Conservation (phyloP, 2,329 filamentous ascomycete genomes). For the Rugonectria rugulosa region DNA sequence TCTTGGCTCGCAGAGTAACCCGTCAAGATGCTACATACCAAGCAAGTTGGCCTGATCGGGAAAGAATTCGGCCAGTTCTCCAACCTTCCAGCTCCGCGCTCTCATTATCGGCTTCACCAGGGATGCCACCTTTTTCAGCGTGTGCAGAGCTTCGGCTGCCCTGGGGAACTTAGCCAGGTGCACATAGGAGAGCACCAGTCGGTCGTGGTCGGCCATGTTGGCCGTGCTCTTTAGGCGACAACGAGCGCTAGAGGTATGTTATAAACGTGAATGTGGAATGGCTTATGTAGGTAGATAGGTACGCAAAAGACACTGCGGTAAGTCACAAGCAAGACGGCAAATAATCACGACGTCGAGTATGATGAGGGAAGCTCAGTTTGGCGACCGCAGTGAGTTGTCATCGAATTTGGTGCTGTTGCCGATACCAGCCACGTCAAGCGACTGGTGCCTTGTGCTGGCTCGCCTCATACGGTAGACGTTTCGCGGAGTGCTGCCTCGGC, state of each 20-base stretch:
- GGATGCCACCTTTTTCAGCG: constrained; percentile 82
- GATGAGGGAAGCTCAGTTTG: not conserved
- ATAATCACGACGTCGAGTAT: not conserved
- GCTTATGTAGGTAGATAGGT: too few relatives aligned
- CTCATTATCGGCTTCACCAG: constrained; percentile 96
- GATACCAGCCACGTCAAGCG: constrained; percentile 32
- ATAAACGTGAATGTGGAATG: too few relatives aligned
- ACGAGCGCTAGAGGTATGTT: too few relatives aligned
- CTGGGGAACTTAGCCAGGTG: constrained; percentile 57
- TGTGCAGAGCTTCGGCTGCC: constrained; percentile 60
- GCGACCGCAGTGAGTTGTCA: not conserved
- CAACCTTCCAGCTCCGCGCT: constrained; percentile 81
- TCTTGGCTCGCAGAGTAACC: not conserved
- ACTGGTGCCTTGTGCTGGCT: constrained; percentile 31
- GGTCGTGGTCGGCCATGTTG: constrained; percentile 46
- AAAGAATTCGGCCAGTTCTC: constrained; percentile 83
- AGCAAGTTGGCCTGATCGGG: constrained; percentile 77
- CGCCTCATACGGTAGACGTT: constrained; percentile 22
- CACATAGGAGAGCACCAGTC: constrained; percentile 56
- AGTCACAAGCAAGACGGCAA: not conserved
- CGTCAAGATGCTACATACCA: constrained; percentile 53
- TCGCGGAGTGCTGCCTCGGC: constrained; percentile 11
- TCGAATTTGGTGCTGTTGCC: constrained; percentile 1
- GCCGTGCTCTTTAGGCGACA: too few relatives aligned
- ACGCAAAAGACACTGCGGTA: not conserved